These are phyloP conservation scores for Fusarium sarcochroum DNA, from an alignment of 2,329 filamentous ascomycete species.

Conservation along the genomic window DNA sequence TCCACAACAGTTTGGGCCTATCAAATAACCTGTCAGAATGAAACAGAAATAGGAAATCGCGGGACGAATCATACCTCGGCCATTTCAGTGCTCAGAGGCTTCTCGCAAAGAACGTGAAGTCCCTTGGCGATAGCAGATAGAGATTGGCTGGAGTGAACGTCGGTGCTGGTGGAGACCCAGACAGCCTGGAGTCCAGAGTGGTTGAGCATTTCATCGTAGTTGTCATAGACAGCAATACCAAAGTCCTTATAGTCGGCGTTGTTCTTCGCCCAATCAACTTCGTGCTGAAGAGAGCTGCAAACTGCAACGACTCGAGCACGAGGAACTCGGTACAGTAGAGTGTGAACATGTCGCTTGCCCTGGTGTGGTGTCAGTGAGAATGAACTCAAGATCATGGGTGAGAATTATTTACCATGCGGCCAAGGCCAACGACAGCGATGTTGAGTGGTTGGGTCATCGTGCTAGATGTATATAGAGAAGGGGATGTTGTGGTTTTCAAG, in stretches of 20 bases:
- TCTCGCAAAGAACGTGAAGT: conserved; percentile 41
- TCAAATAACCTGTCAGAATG: accelerated
- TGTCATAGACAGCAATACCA: conserved; percentile 21
- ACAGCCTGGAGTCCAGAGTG: conserved; percentile 36
- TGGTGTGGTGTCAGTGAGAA: not conserved
- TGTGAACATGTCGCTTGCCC: conserved; percentile 37
- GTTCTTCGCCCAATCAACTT: conserved; percentile 27
- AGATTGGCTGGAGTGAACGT: conserved; percentile 33
- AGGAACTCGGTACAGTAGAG: conserved; percentile 30
- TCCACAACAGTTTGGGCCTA: conserved; percentile 72
- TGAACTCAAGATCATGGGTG: not conserved
- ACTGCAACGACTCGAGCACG: conserved; percentile 33
- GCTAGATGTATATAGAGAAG: too few relatives aligned
- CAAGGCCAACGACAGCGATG: conserved; percentile 39
- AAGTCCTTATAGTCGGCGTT: conserved; percentile 35
- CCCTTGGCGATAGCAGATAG: conserved; percentile 26
- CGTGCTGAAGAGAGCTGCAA: conserved; percentile 22
- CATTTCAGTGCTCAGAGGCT: conserved; percentile 49
- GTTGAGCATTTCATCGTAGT: conserved; percentile 38
- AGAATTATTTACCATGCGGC: conserved; percentile 25
- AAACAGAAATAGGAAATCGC: accelerated
- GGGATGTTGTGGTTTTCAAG: accelerated
- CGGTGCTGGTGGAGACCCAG: conserved; percentile 36
- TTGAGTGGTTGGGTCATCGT: conserved; percentile 26
- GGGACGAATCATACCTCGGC: conserved; percentile 62